Percentiles rank a stretch among this genome's conserved stretches.
Evolutionary conservation across 768 basidiomycete genomes (phyloP).

Genomic region (Tephrocybe rancida): DNA sequence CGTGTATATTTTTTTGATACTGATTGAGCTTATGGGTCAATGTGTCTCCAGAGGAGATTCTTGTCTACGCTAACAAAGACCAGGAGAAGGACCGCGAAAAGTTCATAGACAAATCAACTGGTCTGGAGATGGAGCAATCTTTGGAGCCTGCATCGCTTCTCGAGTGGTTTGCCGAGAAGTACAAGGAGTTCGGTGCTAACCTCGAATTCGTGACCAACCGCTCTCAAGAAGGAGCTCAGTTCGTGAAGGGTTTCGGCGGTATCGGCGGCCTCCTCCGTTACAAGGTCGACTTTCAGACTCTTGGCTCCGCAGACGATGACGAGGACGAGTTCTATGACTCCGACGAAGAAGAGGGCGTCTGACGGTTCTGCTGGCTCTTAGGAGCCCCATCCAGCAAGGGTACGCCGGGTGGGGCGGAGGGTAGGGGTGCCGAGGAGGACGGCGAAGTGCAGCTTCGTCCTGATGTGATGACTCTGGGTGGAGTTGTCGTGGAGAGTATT

Average conservation of each 20-base stretch:
- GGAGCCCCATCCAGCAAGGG: conserved; percentile 74
- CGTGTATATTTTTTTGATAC: conserved; percentile 10
- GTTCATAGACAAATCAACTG: conserved; percentile 94
- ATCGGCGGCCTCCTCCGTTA: conserved; percentile 95
- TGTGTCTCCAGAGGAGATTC: conserved; percentile 66
- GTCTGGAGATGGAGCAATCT: conserved; percentile 91
- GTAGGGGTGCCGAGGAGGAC: conserved; percentile 26
- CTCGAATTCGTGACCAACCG: conserved; percentile 96
- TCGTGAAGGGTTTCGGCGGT: conserved; percentile 98
- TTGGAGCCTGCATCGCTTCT: conserved; percentile 84
- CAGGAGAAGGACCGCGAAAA: conserved; percentile 93
- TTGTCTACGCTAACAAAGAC: conserved; percentile 78
- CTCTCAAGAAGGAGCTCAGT: conserved; percentile 96
- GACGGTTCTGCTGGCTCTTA: conserved; percentile 85
- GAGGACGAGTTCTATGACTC: conserved; percentile 87
- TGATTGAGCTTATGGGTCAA: neutral
- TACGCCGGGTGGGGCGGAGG: conserved; percentile 70
- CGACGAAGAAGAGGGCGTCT: conserved; percentile 75
- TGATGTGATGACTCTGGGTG: neutral
- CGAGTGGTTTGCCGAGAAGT: conserved; percentile 99
- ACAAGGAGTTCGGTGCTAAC: conserved; percentile 95
- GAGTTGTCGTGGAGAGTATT: neutral
- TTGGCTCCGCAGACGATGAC: conserved; percentile 75
- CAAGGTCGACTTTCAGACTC: conserved; percentile 94
- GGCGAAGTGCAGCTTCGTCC: neutral